Conservation (phyloP, 2,329 filamentous ascomycete species). For the Ploettnerulaceae sp. region DNA sequence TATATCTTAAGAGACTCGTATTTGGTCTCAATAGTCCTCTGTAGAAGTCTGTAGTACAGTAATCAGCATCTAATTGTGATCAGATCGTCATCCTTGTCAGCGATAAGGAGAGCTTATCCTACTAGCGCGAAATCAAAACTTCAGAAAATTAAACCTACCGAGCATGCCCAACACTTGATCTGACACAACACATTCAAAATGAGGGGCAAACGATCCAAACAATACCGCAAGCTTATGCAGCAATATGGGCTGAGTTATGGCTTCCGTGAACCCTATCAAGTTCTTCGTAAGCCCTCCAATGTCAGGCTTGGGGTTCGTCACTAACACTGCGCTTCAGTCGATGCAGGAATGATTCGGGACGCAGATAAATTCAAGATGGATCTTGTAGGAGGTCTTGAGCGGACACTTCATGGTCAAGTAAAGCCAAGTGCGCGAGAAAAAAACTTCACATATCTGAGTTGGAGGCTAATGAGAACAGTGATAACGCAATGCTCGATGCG, state of each 20-base stretch:
- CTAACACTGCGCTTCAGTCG: constrained; percentile 48
- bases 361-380: constrained; percentile 86
- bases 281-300: constrained; percentile 52
- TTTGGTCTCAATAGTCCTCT: too few relatives aligned
- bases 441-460: not conserved
- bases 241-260: constrained; percentile 83
- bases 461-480: constrained; percentile 43
- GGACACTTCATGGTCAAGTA: constrained; percentile 80
- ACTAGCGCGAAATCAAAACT: constrained; percentile 5
- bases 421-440: constrained; percentile 60
- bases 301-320: constrained; percentile 5
- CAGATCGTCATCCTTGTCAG: not conserved
- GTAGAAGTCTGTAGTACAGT: too few relatives aligned
- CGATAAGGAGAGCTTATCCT: constrained; percentile 7
- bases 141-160: not conserved
- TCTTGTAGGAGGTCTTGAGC: constrained; percentile 67
- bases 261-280: constrained; percentile 92
- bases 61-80: not conserved
- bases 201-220: constrained; percentile 65
- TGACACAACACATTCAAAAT: constrained; percentile 40
- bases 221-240: constrained; percentile 89
- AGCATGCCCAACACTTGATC: not conserved
- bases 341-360: constrained; percentile 79
- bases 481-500: constrained; percentile 79
- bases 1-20: too few relatives aligned